These are phyloP conservation scores for Colletotrichum sojae DNA, from an alignment of 2,329 filamentous ascomycete genomes.

Conservation along the genomic window DNA sequence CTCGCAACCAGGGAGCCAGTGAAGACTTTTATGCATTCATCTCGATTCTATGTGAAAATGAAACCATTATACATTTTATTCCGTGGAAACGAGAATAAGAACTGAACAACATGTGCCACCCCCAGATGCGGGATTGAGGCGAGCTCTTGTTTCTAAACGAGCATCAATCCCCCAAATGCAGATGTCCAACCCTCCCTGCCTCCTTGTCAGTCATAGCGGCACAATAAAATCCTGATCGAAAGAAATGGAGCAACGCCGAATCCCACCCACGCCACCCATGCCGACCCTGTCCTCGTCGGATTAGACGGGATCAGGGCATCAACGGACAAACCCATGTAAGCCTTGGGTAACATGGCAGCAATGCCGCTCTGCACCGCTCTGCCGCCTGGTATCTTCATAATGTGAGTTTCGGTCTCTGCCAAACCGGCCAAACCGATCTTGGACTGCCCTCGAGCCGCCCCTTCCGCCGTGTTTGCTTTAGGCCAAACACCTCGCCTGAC, in stretches of 20 bases:
- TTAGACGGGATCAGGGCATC: constrained; percentile 9
- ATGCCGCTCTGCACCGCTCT: constrained; percentile 39
- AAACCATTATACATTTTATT: constrained; percentile 20
- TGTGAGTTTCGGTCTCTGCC: constrained; percentile 29
- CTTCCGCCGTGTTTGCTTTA: neutral
- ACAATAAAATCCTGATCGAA: constrained; percentile 13
- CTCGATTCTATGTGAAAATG: constrained; percentile 19
- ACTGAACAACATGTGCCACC: neutral
- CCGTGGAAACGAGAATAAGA: neutral
- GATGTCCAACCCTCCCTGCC: neutral
- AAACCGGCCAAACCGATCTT: neutral
- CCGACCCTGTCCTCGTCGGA: constrained; percentile 12
- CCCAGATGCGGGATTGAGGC: neutral
- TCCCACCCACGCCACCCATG: constrained; percentile 35
- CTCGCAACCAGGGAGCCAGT: neutral
- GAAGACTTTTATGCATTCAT: neutral
- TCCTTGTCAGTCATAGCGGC: neutral
- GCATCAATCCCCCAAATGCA: constrained; percentile 2
- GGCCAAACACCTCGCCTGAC: neutral
- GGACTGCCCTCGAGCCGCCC: constrained; percentile 1
- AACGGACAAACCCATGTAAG: constrained; percentile 35
- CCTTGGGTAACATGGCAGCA: constrained; percentile 36
- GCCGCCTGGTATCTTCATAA: constrained; percentile 42
- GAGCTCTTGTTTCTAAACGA: neutral
- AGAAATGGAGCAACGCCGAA: constrained; percentile 38